These are phyloP conservation scores for Claviceps fusiformis DNA, from an alignment of 2,329 filamentous ascomycete genomes.

Conservation along the genomic window DNA sequence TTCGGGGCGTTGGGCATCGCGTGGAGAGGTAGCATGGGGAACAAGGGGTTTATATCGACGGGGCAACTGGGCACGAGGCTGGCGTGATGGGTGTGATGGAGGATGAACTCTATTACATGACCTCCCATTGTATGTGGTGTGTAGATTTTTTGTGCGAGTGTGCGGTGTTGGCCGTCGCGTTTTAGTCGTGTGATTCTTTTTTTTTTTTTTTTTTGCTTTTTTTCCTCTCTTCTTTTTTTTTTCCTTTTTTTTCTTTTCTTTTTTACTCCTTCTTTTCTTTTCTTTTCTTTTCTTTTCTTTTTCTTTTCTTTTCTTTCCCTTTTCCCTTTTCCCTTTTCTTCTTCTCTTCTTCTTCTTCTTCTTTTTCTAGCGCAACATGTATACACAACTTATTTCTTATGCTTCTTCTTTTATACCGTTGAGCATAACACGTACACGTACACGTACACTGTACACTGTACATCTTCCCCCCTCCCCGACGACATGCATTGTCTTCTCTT, in stretches of 20 bases:
- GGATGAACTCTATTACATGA: background rate
- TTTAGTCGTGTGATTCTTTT: too few relatives aligned
- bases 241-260: background rate
- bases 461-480: too few relatives aligned
- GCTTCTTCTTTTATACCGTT: too few relatives aligned
- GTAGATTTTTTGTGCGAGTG: too few relatives aligned
- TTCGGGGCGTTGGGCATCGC: constrained; percentile 76
- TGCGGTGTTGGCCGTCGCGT: too few relatives aligned
- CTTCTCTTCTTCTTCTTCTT: too few relatives aligned
- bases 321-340: background rate
- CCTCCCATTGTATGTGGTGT: background rate
- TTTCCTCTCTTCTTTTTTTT: background rate
- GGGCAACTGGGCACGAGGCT: constrained; percentile 56
- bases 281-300: background rate
- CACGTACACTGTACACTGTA: too few relatives aligned
- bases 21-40: constrained; percentile 85
- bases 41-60: constrained; percentile 74
- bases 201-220: too few relatives aligned
- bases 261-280: background rate
- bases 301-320: background rate
- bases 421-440: too few relatives aligned
- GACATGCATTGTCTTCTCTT: too few relatives aligned
- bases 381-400: too few relatives aligned
- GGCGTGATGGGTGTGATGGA: constrained; percentile 5
- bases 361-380: too few relatives aligned